Evolutionary conservation across 768 basidiomycete species (phyloP).

Genomic region (Agrocybe chaxingu): DNA sequence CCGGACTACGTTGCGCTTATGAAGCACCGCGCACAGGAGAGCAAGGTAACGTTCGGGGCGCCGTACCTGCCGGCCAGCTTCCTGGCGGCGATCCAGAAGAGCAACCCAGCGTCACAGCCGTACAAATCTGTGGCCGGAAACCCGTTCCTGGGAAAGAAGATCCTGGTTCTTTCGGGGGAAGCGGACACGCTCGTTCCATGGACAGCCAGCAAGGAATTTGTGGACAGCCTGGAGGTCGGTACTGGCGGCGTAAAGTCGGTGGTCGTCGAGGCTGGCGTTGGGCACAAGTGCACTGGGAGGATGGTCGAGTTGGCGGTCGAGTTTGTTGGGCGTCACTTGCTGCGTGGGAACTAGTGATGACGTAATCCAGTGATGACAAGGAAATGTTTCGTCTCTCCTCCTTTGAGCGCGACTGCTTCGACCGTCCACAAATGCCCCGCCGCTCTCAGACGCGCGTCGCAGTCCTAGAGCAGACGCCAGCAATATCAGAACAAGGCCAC

Average conservation of each 20-base stretch:
- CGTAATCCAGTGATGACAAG: constrained; percentile 20
- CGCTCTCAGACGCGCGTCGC: constrained; percentile 42
- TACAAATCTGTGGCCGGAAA: constrained; percentile 33
- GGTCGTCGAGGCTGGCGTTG: constrained; percentile 50
- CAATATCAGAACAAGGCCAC: constrained; percentile 20
- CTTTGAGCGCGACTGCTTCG: neutral
- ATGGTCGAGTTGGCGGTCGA: constrained; percentile 52
- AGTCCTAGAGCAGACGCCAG: constrained; percentile 26
- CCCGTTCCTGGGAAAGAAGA: constrained; percentile 67
- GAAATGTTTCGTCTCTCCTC: constrained; percentile 14
- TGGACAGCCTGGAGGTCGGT: constrained; percentile 53
- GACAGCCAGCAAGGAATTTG: constrained; percentile 51
- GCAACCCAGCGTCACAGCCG: constrained; percentile 44
- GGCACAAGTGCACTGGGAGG: constrained; percentile 57
- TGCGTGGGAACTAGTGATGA: constrained; percentile 11
- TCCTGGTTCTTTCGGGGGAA: constrained; percentile 69
- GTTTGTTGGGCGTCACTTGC: constrained; percentile 26
- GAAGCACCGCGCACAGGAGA: constrained; percentile 45
- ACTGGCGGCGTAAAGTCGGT: constrained; percentile 51
- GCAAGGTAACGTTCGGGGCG: constrained; percentile 39
- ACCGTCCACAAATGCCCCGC: constrained; percentile 46
- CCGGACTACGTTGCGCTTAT: constrained; percentile 65
- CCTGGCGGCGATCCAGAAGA: constrained; percentile 38
- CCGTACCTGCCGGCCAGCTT: constrained; percentile 60
- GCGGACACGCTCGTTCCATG: constrained; percentile 69